Evolutionary conservation across 805 yeast genomes (phyloP).

Genomic region (Candida coquimbonensis): DNA sequence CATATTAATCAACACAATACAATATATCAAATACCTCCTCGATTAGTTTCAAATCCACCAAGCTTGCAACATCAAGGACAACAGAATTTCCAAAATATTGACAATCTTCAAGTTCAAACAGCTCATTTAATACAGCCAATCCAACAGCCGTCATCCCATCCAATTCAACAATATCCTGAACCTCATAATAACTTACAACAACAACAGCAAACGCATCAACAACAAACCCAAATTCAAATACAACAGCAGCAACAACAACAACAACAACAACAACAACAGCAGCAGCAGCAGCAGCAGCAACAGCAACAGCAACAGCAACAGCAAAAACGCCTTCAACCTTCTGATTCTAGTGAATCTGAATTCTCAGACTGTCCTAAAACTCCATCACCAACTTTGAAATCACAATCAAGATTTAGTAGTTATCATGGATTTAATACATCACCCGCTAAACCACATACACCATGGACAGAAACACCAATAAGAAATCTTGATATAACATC

Average conservation of each 20-base stretch:
- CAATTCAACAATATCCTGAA: not conserved
- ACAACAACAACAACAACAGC: not conserved
- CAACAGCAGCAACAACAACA: not conserved
- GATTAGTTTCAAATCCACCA: too few species aligned
- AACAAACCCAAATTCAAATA: not conserved
- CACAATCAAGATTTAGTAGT: slow-evolving; percentile 25
- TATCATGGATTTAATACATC: slow-evolving; percentile 2
- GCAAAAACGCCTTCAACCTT: not conserved
- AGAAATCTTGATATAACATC: slow-evolving; percentile 9
- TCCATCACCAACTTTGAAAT: slow-evolving; percentile 38
- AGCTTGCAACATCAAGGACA: too few species aligned
- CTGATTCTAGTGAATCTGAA: slow-evolving; percentile 27
- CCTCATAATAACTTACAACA: not conserved
- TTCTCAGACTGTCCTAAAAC: slow-evolving; percentile 30
- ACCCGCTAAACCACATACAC: slow-evolving; percentile 9
- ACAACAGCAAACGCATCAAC: not conserved
- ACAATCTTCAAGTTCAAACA: not conserved
- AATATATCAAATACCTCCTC: too few species aligned
- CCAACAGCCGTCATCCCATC: not conserved
- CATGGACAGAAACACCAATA: slow-evolving; percentile 19
- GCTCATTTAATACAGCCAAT: not conserved
- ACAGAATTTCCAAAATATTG: too few species aligned
- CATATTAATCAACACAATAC: too few species aligned
- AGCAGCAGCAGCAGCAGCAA: not conserved
- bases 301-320: not conserved